Base-by-base conservation (phyloP, 2,329 filamentous ascomycete genomes). In the Ilyonectria sp. region DNA sequence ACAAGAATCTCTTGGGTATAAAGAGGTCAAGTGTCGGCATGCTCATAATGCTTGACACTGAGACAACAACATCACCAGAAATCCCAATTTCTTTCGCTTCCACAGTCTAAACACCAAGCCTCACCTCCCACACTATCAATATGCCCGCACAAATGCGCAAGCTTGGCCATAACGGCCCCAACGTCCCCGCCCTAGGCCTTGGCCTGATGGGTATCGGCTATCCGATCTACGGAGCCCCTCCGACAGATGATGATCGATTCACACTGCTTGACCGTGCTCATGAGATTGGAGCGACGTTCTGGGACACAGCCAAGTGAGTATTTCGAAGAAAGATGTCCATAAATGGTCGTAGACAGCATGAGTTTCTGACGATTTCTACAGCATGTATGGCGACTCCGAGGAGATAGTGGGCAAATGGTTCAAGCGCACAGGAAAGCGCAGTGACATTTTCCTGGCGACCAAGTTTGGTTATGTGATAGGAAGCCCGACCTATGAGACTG, bases 81-180 rank as follows among this genome's bases (percentile, higher is more conserved):
- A 33, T 33, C 31, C 8, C 11, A 33, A 9, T 9, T 33, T 33
- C 31, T 11, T 33, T 11, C 7, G 11, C 31, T 4, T 33, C 11
- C 11, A 9, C 31, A 33, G 11, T 9, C 4, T 33, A 19, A 57
- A 31, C 21, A 11, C 8, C n/a, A 21, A 31, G 46, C 6, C 3
- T 54, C 21, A 13, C 6, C 31, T n/a, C 13, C n/a, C 33, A 33
- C 6, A 33, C 19, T 23, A 49, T 50, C 35, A 46, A 19, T 11
- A 65, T 56, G 37, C 26, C 53, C 15, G 19, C 19, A 43, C 21
- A 47, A n/a, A 8, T 56, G 23, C 43, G 53, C 17, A 60, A 55
- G 6, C 50, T 89, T 6, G 86, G 87, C 60, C 84, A 83, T 66
- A 80, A 86, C 71, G 87, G 86, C 29, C 86, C 85, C 0, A 68